These are phyloP conservation scores for Komagataella kurtzmanii DNA, from an alignment of 805 yeast species.

Conservation along the genomic window DNA sequence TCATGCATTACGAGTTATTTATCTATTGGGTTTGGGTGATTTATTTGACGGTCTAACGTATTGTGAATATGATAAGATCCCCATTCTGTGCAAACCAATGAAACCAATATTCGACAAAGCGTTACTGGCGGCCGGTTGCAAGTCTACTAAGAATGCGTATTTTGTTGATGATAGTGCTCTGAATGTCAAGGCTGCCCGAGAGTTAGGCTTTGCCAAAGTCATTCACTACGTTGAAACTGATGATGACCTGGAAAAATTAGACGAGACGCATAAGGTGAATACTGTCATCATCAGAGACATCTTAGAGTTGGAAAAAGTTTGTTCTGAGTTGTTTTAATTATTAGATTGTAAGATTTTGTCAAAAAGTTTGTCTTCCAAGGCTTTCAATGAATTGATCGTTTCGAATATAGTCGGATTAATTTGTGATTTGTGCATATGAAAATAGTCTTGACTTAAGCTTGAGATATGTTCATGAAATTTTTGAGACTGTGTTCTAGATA, in stretches of 20 bases:
- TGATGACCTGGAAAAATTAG: slow-evolving; percentile 25
- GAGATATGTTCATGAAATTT: background rate
- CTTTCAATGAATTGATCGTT: background rate
- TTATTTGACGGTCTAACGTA: slow-evolving; percentile 86
- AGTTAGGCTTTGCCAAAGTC: slow-evolving; percentile 59
- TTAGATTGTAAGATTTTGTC: background rate
- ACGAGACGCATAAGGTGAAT: slow-evolving; percentile 22
- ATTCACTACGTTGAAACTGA: slow-evolving; percentile 67
- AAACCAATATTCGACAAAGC: slow-evolving; percentile 48
- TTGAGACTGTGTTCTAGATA: background rate
- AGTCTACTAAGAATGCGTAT: slow-evolving; percentile 35
- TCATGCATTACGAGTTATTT: slow-evolving; percentile 74
- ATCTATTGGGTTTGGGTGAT: slow-evolving; percentile 80
- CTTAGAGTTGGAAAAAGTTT: slow-evolving; percentile 35
- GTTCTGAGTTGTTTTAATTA: slow-evolving; percentile 33
- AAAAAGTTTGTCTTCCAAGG: background rate
- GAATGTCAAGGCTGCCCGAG: slow-evolving; percentile 62
- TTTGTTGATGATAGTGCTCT: slow-evolving; percentile 82
- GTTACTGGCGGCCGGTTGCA: slow-evolving; percentile 49
- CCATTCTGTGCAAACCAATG: slow-evolving; percentile 87
- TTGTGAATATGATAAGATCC: slow-evolving; percentile 69
- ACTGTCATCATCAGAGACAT: slow-evolving; percentile 44
- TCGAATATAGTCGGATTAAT: background rate
- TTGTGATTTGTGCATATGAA: background rate
- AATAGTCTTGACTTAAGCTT: background rate